Evolutionary conservation across 345 rosid genomes (phyloP).

Genomic region (Alliaria petiolata): DNA sequence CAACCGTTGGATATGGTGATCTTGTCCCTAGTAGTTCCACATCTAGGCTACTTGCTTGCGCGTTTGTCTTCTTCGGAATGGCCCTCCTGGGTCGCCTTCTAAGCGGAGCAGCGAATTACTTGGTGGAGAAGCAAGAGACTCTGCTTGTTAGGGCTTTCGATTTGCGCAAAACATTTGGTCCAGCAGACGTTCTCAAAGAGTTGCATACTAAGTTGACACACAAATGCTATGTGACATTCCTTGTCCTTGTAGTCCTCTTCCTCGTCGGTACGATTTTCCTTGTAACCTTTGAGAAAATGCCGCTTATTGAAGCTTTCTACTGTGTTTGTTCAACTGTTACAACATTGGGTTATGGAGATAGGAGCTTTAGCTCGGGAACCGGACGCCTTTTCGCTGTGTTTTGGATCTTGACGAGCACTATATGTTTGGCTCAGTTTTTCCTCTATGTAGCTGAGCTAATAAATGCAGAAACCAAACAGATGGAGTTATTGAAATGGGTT

Average conservation of each 20-base stretch:
- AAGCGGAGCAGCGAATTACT: slow-evolving; percentile 71
- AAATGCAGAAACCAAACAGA: slow-evolving; percentile 57
- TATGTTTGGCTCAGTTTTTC: slow-evolving; percentile 63
- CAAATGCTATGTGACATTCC: slow-evolving; percentile 46
- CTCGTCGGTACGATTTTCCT: slow-evolving; percentile 50
- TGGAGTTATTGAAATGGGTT: slow-evolving; percentile 60
- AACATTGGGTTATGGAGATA: slow-evolving; percentile 82
- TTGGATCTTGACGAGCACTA: slow-evolving; percentile 64
- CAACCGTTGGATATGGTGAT: slow-evolving; percentile 95
- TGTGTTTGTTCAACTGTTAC: slow-evolving; percentile 83
- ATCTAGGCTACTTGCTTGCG: slow-evolving; percentile 65
- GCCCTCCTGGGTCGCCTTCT: slow-evolving; percentile 57
- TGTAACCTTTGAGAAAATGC: slow-evolving; percentile 40
- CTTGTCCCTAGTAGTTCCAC: slow-evolving; percentile 58
- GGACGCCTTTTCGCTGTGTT: slow-evolving; percentile 70
- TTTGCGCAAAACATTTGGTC: slow-evolving; percentile 37
- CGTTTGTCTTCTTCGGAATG: slow-evolving; percentile 77
- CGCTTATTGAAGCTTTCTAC: slow-evolving; percentile 56
- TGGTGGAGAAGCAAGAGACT: slow-evolving; percentile 85
- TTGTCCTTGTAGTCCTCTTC: slow-evolving; percentile 42
- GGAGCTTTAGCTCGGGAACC: slow-evolving; percentile 51
- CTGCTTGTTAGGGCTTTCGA: slow-evolving; percentile 62
- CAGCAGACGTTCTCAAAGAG: slow-evolving; percentile 47
- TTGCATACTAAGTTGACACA: slow-evolving; percentile 47
- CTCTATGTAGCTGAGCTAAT: slow-evolving; percentile 64